Evolutionary conservation across 176 grass and related monocot genomes (phyloP), one percentile per base, ranked within the genome.

Genomic region (Bonia amplexicaulis): DNA sequence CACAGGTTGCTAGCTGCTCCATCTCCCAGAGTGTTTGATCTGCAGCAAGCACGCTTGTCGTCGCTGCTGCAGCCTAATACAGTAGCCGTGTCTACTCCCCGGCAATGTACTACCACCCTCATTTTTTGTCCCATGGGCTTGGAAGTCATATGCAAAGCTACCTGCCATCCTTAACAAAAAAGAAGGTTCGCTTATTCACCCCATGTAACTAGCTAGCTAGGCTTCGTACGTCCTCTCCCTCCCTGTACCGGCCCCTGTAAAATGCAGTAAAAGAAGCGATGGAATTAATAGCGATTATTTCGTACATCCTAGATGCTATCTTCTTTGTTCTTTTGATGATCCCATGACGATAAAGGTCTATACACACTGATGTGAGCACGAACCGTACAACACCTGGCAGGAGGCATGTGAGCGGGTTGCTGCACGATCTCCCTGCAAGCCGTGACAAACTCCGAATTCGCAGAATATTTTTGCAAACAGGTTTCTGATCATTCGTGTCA

Each of bases 61-160:
- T 13, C 60, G 19, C 55, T 49, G 25, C 59, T 37, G 59, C 80
- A 76, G 60, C 49, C 40, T 46, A 82, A 44, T 81, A 87, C 71
- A 81, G 78, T 68, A 58, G 22, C 29, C 31, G 62, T 59, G 60
- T 76, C 78, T 39, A 42, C 6, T 9, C 44, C 42, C 57, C 70
- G 42, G 42, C 55, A 22, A 67, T 83, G 84, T 66, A 84, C 78
- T 81, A 78, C 41, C 63, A 63, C 61, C 35, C 41, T 85, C 84
- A 79, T 69, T 75, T 84, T 84, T 87, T 63, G 51, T 70, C 84
- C 87, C 72, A 62, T 85, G 78, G 82, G 72, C 52, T 88, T 70
- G 85, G 78, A 88, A 82, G 82, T 88, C 73, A 85, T 46, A 71
- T 66, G 85, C 82, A 78, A 85, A 81, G 89, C 81, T 76, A 64